A percentile compares a stretch with the other conserved stretches of the same genome.
Evolutionary conservation across 768 basidiomycete species (phyloP).

Genomic region (Mycena olivaceomarginata): DNA sequence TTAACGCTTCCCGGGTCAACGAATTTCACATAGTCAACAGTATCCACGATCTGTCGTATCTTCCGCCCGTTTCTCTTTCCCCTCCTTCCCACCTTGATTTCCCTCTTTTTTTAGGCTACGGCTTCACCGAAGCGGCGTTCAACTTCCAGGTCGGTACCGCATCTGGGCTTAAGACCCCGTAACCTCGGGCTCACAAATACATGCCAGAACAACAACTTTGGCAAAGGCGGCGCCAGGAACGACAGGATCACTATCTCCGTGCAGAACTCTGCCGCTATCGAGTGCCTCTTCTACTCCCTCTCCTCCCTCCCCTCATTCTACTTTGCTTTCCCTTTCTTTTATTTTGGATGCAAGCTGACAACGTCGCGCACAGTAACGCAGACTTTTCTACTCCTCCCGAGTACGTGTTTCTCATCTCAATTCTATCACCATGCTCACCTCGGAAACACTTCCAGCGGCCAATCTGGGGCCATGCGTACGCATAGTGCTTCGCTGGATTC

Average conservation of each 20-base stretch:
- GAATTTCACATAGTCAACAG: constrained; percentile 70
- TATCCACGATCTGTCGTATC: constrained; percentile 61
- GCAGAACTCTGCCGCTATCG: neutral
- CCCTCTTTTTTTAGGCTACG: constrained; percentile 40
- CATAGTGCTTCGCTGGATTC: constrained; percentile 9
- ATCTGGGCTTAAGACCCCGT: no score
- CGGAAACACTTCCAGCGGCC: constrained; percentile 48
- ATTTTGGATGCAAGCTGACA: no score
- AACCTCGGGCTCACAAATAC: no score
- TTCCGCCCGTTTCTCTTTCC: neutral
- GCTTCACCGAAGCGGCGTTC: constrained; percentile 46
- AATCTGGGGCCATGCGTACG: constrained; percentile 63
- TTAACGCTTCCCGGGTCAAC: constrained; percentile 65
- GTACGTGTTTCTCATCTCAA: neutral
- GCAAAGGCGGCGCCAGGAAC: neutral
- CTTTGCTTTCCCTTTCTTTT: no score
- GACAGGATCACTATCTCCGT: constrained; percentile 3
- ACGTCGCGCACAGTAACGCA: neutral
- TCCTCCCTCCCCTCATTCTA: no score
- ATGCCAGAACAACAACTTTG: neutral
- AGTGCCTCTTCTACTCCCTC: neutral
- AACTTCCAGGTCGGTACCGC: neutral
- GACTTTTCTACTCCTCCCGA: constrained; percentile 8
- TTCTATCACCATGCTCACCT: neutral
- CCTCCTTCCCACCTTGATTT: no score